Evolutionary conservation across 106 monocot genomes (phyloP), one percentile per base, ranked within the genome.

Genomic region (Apostasia shenzhenica): DNA sequence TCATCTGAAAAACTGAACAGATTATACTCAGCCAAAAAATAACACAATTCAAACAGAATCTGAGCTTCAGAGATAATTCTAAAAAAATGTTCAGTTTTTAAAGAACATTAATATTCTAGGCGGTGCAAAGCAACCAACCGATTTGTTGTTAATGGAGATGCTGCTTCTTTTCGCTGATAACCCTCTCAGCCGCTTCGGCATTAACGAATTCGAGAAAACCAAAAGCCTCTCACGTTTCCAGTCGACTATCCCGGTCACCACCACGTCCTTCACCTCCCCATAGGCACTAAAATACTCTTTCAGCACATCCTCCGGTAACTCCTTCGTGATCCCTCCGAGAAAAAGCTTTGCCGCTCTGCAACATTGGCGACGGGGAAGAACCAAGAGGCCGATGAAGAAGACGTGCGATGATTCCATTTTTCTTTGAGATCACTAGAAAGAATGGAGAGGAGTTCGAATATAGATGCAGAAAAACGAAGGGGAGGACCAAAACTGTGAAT

Each of bases 131-230:
- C 6, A 26, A 49, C 65, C 26, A 3, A 65, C 65, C 65, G 48
- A 65, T 48, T 8, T 48, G 0, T 74, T 85, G 44, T 64, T 55
- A 69, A 88, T 79, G n/a, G 52, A 62, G 44, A 47, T 88, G 92
- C 37, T 63, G 68, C 48, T 48, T 48, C 57, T 54, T 48, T 38
- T 75, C 80, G 1, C 68, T 73, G 46, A 95, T 76, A 39, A 78
- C 91, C 44, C 54, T 66, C 67, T 84, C 85, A 1, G 83, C 83
- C 26, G 78, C 69, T 9, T 61, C 67, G 42, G 83, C 70, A 53
- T 84, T 80, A 5, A 55, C 37, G 57, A 91, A 95, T 54, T 76
- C 72, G 8, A 95, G 81, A 54, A 95, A 95, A 1, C 88, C 94
- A n/a, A 50, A 91, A 95, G 1, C 94, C 94, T 5, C 91, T 69